phyloP scores from a whole-genome alignment of 2,329 filamentous ascomycete species.

The Pestalotiopsis sp. region DNA sequence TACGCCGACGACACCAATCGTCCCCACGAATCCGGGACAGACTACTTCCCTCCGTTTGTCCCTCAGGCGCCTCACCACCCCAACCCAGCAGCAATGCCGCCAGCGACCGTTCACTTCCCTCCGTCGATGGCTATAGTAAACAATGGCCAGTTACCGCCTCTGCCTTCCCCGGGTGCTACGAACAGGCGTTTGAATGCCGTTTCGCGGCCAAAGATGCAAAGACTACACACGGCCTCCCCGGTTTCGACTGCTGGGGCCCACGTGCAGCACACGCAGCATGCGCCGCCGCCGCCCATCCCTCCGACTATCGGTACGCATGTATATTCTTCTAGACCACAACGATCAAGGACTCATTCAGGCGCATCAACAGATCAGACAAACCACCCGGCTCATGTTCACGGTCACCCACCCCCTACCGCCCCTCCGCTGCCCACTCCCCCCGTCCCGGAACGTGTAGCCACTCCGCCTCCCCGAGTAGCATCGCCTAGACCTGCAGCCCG shows the following conservation, averaged over 20 bases:
- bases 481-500: constrained; percentile 51
- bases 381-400: constrained; percentile 28
- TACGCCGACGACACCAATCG: constrained; percentile 27
- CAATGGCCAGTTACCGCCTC: constrained; percentile 76
- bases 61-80: constrained; percentile 19
- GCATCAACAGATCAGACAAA: constrained; percentile 54
- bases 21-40: constrained; percentile 34
- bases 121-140: constrained; percentile 80
- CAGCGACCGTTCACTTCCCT: constrained; percentile 34
- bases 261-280: constrained; percentile 37
- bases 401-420: constrained; percentile 38
- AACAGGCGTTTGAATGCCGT: constrained; percentile 32
- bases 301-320: constrained; percentile 39
- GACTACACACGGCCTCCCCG: constrained; percentile 80
- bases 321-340: constrained; percentile 42
- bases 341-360: constrained; percentile 60
- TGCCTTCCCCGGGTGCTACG: constrained; percentile 80
- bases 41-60: constrained; percentile 36
- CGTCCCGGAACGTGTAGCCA: constrained; percentile 60
- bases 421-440: constrained; percentile 52
- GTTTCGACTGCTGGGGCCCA: constrained; percentile 53
- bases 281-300: constrained; percentile 25
- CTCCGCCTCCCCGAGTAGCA: constrained; percentile 47
- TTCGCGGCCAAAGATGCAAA: constrained; percentile 56
- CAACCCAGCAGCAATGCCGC: constrained; percentile 25